These are phyloP conservation scores for Talaromyces rugulosus DNA, from an alignment of 2,329 filamentous ascomycete species.

Conservation along the genomic window DNA sequence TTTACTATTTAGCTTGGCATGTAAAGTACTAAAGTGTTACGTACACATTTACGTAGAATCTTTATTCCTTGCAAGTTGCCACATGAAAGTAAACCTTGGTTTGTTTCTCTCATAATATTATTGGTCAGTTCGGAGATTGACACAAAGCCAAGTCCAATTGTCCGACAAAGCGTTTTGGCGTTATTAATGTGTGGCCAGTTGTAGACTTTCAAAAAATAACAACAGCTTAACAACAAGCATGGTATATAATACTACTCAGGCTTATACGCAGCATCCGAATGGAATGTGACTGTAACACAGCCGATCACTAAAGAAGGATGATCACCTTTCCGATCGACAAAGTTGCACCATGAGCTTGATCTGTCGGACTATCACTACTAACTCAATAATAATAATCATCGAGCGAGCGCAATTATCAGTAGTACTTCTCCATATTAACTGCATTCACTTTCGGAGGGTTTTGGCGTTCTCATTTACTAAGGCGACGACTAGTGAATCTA, in stretches of 20 bases:
- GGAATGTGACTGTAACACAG: slow-evolving; percentile 7
- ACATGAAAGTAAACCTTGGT: neutral
- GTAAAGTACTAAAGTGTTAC: neutral
- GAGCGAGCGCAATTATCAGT: neutral
- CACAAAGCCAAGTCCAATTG: no score
- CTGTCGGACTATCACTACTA: no score
- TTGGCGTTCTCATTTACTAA: neutral
- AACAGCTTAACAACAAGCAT: no score
- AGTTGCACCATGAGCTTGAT: neutral
- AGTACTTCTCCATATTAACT: neutral
- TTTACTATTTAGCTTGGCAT: neutral
- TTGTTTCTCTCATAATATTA: neutral
- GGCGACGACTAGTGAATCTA: neutral
- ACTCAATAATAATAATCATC: neutral
- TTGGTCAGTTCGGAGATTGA: no score
- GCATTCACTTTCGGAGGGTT: neutral
- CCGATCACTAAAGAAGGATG: neutral
- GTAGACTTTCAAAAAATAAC: no score
- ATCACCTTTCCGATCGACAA: slow-evolving; percentile 3
- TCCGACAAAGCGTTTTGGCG: no score
- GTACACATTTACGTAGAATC: neutral
- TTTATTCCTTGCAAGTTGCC: neutral
- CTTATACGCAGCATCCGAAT: neutral
- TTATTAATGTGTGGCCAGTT: no score
- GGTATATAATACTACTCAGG: neutral